Evolutionary conservation across 1,139 yeast genomes (phyloP), one percentile per base, ranked within the genome.

Genomic region (Geotrichum candidum): DNA sequence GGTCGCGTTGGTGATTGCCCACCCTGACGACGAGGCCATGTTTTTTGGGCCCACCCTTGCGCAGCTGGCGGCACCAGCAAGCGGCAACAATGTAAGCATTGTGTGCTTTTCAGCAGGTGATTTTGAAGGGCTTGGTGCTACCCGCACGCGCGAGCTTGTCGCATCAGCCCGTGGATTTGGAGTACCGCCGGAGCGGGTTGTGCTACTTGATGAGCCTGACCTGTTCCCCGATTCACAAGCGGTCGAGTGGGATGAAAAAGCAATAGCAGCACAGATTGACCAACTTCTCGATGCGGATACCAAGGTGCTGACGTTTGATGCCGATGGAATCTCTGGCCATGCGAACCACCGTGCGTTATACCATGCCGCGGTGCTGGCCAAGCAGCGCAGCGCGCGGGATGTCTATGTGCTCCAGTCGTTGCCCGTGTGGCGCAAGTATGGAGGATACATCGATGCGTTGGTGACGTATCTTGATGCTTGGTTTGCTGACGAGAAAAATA

Each of bases 1-100:
- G 35, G 64, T 77, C 52, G 68, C 75, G 25, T 65, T 89, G 57
- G 78, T 94, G 23, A 86, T 91, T 53, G 97, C 97, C 0, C 99
- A 95, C 74, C 99, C 99, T 0, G 99, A 95, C 74, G 99, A 95
- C 73, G 99, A 95, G 74, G 94, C 91, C 62, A 95, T 95, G 99
- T 95, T 95, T 75, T 95, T 94, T 71, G 84, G 92, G 0, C 99
- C 99, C 0, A 80, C 96, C 0, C 70, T 90, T 54, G 74, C 83
- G 10, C 65, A 69, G 38, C 67, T 74, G 18, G 53, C 70, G 5
- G 66, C 77, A 45, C 83, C 85, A 63, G 73, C 77, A 2, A 72
- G 77, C 65, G 74, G 78, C 65, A 87, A 87, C 68, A 68, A 73
- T 5, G 76, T 90, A 27, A 78, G 82, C 56, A 72, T 92, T 18